Evolutionary conservation across 2,329 filamentous ascomycete species (phyloP).

Genomic region (Paraphaeosphaeria minitans): DNA sequence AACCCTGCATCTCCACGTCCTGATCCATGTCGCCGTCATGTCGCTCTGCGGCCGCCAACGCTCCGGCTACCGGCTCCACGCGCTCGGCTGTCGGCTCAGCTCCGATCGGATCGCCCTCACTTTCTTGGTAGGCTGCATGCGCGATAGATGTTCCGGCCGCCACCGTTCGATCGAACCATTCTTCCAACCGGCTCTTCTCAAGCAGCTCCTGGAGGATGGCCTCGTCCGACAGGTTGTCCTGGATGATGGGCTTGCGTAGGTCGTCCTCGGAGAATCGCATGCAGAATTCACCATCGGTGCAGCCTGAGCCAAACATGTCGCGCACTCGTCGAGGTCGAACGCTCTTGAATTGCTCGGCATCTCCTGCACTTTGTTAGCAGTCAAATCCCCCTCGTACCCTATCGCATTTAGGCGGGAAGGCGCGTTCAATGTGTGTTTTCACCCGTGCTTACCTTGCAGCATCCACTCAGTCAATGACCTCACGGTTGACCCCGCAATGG

Average conservation of each 20-base stretch:
- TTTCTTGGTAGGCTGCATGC: constrained; percentile 15
- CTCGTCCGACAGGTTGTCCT: constrained; percentile 77
- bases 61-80: constrained; percentile 15
- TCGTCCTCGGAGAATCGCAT: constrained; percentile 57
- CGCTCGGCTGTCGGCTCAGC: constrained; percentile 14
- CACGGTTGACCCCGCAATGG: constrained; percentile 71
- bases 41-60: constrained; percentile 17
- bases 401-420: no score
- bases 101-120: constrained; percentile 10
- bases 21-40: constrained; percentile 15
- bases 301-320: constrained; percentile 51
- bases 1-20: constrained; percentile 43
- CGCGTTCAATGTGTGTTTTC: no score
- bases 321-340: constrained; percentile 27
- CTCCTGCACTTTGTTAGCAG: constrained; percentile 19
- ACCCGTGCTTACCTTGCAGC: constrained; percentile 58
- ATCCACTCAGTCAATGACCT: constrained; percentile 61
- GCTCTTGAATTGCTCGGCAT: constrained; percentile 16
- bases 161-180: constrained; percentile 65
- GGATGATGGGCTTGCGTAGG: constrained; percentile 68
- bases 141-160: constrained; percentile 44
- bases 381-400: not conserved
- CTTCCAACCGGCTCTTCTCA: constrained; percentile 69
- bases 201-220: constrained; percentile 67
- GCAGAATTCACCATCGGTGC: constrained; percentile 65